Conservation (phyloP, 345 rosid genomes). For the Corchorus capsularis region DNA sequence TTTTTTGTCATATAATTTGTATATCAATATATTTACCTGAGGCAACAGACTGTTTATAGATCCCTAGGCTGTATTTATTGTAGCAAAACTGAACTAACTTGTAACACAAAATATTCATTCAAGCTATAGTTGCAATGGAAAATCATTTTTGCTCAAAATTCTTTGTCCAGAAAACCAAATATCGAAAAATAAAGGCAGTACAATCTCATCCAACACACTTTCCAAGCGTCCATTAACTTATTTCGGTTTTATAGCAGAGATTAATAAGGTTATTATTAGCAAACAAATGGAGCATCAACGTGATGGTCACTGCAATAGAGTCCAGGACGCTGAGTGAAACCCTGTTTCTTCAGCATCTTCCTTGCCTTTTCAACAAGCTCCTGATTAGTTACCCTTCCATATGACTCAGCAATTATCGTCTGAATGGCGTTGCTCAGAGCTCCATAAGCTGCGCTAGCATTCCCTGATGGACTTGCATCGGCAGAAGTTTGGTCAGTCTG, state of each 20-base stretch:
- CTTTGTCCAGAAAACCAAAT: conserved; percentile 2
- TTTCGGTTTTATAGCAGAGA: not conserved
- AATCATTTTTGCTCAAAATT: conserved; percentile 16
- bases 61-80: conserved; percentile 20
- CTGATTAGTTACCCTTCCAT: conserved; percentile 54
- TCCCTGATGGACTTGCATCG: conserved; percentile 84
- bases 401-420: conserved; percentile 62
- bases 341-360: conserved; percentile 63
- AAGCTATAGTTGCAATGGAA: conserved; percentile 30
- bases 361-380: conserved; percentile 73
- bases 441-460: conserved; percentile 71
- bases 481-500: conserved; percentile 96
- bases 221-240: not conserved
- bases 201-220: not conserved
- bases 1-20: conserved; percentile 44
- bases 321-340: conserved; percentile 94
- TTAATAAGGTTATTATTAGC: conserved; percentile 24
- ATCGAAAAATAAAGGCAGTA: not conserved
- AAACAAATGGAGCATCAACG: conserved; percentile 58
- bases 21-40: conserved; percentile 22
- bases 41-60: conserved; percentile 18
- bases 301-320: conserved; percentile 82
- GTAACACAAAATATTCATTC: conserved; percentile 20
- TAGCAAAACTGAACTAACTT: conserved; percentile 16
- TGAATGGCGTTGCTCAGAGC: conserved; percentile 96